Evolutionary conservation across 768 basidiomycete species (phyloP), one percentile per base, ranked within the genome.

Genomic region (Hemileccinum impolitum): DNA sequence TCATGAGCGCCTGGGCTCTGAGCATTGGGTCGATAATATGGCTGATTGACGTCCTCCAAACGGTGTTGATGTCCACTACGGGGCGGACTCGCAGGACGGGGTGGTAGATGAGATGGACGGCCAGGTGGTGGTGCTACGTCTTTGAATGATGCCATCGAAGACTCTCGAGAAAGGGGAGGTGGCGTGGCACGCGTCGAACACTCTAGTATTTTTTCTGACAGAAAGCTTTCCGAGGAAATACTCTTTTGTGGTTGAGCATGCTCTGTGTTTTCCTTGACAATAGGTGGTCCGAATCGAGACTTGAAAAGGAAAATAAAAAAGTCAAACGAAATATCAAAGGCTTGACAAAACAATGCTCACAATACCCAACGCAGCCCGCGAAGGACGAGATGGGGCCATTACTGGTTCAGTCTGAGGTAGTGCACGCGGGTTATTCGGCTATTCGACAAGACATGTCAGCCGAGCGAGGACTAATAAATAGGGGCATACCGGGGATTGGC

Each of bases 251-350:
- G 19, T 26, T 25, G 50, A 18, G 19, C 34, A 21, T 47, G 40
- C 11, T 65, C 59, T 2, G 14, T 19, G 3, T 44, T 39, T 37
- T 58, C 65, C 34, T 58, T 65, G 28, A 43, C 34, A 15, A 67
- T 47, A 3, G 66, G 66, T n/a, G 66, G 66, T 6, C 66, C 66
- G 26, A 67, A 67, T 9, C 66, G 66, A 32, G 68, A 68, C 67
- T 67, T 28, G 8, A 18, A 9, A 25, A 32, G 1, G 4, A 30
- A 17, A 36, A 14, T n/a, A 35, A n/a, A 18, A 14, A 54, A n/a
- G 17, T 45, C 11, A 50, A 23, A 36, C 15, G 15, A 31, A 30
- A 12, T 1, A 30, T 26, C n/a, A 8, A 13, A 10, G 15, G 6
- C 2, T 9, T 12, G 31, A 25, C 6, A 28, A 28, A 21, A 13